A percentile compares a stretch with the other conserved stretches of the same genome.
Evolutionary conservation across 257 asterid species (phyloP).

Genomic region (Leonotis leonurus): DNA sequence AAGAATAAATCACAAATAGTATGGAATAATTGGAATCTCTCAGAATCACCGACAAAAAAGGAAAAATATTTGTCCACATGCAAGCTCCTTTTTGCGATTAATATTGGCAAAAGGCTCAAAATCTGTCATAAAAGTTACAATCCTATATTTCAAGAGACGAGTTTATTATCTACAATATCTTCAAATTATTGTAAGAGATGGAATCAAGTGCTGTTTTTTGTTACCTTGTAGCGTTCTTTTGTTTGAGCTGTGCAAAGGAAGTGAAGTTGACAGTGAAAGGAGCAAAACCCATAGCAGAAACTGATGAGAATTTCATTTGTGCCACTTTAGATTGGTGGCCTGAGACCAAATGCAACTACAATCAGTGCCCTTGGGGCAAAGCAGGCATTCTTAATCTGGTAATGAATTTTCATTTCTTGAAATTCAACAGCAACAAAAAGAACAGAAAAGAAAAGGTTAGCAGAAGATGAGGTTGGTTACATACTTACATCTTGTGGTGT

Average conservation of each 20-base stretch:
- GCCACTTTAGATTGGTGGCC: conserved; percentile 93
- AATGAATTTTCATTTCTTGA: not conserved
- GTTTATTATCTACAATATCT: conserved; percentile 13
- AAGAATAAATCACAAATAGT: not conserved
- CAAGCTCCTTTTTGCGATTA: not conserved
- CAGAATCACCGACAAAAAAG: too few relatives aligned
- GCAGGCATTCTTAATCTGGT: conserved; percentile 62
- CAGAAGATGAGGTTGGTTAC: not conserved
- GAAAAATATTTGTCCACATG: conserved; percentile 16
- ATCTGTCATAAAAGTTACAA: conserved; percentile 4
- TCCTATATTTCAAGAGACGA: too few relatives aligned
- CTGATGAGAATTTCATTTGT: conserved; percentile 67
- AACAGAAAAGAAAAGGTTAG: not conserved
- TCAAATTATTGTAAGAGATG: conserved; percentile 15
- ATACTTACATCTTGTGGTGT: not conserved
- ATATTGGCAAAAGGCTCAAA: not conserved
- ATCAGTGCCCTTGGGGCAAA: conserved; percentile 68
- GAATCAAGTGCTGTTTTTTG: conserved; percentile 21
- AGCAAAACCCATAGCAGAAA: conserved; percentile 37
- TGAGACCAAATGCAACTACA: conserved; percentile 50
- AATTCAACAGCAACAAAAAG: not conserved
- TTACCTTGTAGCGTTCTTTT: conserved; percentile 14
- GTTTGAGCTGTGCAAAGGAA: conserved; percentile 29
- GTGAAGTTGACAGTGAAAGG: conserved; percentile 43
- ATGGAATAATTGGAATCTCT: not conserved